Conservation (phyloP, 129 eudicot species). For the Helianthus tuberosus region DNA sequence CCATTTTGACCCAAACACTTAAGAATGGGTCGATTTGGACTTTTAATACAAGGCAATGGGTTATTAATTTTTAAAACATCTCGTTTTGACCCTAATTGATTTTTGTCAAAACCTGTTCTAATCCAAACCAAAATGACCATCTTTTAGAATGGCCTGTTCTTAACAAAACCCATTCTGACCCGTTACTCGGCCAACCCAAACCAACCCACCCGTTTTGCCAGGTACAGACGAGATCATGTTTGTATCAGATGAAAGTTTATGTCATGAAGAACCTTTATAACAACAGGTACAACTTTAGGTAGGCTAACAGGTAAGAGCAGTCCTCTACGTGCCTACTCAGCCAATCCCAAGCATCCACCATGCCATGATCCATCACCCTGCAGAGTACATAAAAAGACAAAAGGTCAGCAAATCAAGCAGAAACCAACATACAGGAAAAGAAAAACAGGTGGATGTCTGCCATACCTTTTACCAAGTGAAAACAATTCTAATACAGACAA, state of each 20-base stretch:
- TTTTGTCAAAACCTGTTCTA: no score
- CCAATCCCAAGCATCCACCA: slow-evolving; percentile 99
- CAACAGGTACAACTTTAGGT: slow-evolving; percentile 95
- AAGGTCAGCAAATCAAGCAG: slow-evolving; percentile 5
- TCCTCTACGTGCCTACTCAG: slow-evolving; percentile 99
- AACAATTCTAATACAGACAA: slow-evolving; percentile 89
- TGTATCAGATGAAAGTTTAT: slow-evolving; percentile 7
- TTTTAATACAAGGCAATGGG: no score
- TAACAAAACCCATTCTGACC: no score
- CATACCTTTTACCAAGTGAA: slow-evolving; percentile 91
- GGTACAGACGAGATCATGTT: background rate
- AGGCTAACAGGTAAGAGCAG: slow-evolving; percentile 91
- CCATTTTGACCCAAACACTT: no score
- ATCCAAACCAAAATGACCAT: no score
- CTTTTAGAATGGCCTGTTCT: no score
- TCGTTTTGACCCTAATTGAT: no score
- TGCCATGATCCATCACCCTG: slow-evolving; percentile 99
- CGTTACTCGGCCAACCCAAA: slow-evolving; percentile 48
- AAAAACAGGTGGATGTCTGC: slow-evolving; percentile 20
- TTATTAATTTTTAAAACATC: no score
- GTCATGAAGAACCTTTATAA: slow-evolving; percentile 61
- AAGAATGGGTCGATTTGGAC: no score
- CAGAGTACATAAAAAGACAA: slow-evolving; percentile 6
- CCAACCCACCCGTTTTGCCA: background rate
- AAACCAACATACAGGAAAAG: slow-evolving; percentile 12